These are phyloP conservation scores for Mrakiaceae sp. DNA, from an alignment of 1,284 basidiomycete species.

Conservation along the genomic window DNA sequence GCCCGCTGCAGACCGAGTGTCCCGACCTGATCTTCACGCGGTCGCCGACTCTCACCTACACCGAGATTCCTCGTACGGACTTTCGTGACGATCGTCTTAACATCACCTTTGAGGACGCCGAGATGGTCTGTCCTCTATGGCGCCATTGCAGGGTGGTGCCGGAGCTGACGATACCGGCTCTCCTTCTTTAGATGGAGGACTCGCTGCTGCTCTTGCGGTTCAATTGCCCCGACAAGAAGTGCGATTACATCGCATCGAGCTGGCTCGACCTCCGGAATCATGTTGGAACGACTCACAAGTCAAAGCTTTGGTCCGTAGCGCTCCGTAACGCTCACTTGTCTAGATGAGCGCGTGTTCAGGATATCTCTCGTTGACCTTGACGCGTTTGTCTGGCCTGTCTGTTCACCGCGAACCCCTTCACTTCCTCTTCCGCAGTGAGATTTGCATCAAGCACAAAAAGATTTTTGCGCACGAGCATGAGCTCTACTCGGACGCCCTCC, in stretches of 20 bases:
- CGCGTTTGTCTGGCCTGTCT: not conserved
- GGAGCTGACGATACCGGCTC: slow-evolving; percentile 13
- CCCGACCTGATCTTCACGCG: slow-evolving; percentile 69
- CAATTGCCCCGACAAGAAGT: slow-evolving; percentile 71
- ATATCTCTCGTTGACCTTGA: not conserved
- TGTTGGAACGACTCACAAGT: slow-evolving; percentile 59
- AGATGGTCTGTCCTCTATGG: slow-evolving; percentile 44
- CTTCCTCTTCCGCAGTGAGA: slow-evolving; percentile 47
- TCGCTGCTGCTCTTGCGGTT: slow-evolving; percentile 78
- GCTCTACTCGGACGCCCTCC: slow-evolving; percentile 58
- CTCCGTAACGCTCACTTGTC: not conserved
- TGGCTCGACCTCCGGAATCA: slow-evolving; percentile 85
- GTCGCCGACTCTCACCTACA: slow-evolving; percentile 55
- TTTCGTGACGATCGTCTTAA: slow-evolving; percentile 59
- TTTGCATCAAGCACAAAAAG: slow-evolving; percentile 84
- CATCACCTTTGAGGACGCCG: slow-evolving; percentile 78
- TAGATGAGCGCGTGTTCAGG: not conserved
- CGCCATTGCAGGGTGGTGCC: slow-evolving; percentile 13
- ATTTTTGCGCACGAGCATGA: slow-evolving; percentile 94
- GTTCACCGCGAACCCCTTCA: not conserved
- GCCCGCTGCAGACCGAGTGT: slow-evolving; percentile 54
- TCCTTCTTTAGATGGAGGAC: slow-evolving; percentile 58
- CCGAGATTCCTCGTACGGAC: slow-evolving; percentile 43
- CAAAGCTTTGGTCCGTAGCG: slow-evolving; percentile 61
- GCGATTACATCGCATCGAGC: slow-evolving; percentile 69